Evolutionary conservation across 495 filamentous ascomycete species (phyloP).

Genomic region (Xylaria palmicola): DNA sequence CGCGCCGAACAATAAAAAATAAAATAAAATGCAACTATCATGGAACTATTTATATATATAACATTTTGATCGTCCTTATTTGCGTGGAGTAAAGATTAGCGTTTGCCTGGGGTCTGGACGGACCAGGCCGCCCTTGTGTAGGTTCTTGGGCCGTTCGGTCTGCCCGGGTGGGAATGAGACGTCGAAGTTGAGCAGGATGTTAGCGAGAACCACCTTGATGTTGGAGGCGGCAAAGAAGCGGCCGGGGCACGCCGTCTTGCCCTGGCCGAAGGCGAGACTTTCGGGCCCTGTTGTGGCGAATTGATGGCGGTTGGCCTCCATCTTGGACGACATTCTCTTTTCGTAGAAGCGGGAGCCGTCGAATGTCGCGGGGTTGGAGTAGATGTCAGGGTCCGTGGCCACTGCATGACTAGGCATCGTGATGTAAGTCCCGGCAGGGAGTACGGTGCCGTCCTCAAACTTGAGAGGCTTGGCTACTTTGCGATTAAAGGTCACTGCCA

Average conservation of each 20-base stretch:
- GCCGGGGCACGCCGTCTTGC: constrained; percentile 59
- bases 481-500: constrained; percentile 17
- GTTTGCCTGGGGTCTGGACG: constrained; percentile 15
- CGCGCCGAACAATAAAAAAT: constrained; percentile 1
- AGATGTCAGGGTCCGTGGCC: constrained; percentile 28
- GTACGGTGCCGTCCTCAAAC: constrained; percentile 15
- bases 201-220: constrained; percentile 57
- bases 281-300: constrained; percentile 41
- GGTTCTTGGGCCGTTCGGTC: constrained; percentile 15
- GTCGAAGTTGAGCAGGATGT: constrained; percentile 57
- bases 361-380: constrained; percentile 38
- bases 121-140: constrained; percentile 16
- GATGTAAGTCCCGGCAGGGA: constrained; percentile 16
- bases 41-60: constrained; percentile 6
- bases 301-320: constrained; percentile 36
- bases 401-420: constrained; percentile 39
- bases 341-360: constrained; percentile 52
- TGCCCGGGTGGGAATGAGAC: constrained; percentile 28
- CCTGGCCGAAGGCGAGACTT: constrained; percentile 51
- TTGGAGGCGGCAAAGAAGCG: constrained; percentile 56
- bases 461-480: constrained; percentile 11
- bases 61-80: constrained; percentile 3
- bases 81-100: constrained; percentile 13
- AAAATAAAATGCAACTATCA: too few species aligned
- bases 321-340: constrained; percentile 38